Evolutionary conservation across 164 flowering plant genomes (phyloP).

Genomic region (Magnolia officinalis): DNA sequence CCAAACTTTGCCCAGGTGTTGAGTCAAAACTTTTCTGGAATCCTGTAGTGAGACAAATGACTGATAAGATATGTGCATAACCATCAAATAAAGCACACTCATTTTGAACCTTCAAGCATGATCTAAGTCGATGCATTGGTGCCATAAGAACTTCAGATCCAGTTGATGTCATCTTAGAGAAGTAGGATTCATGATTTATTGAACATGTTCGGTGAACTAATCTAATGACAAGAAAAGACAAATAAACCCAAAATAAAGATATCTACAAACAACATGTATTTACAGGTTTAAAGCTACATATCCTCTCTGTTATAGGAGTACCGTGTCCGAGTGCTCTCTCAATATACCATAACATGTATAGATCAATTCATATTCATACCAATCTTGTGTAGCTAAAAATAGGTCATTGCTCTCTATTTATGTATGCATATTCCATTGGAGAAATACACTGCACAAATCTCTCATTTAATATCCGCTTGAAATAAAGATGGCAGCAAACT

Average conservation of each 20-base stretch:
- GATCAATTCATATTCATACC: no score
- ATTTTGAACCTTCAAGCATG: background rate
- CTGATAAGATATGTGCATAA: background rate
- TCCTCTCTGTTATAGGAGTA: no score
- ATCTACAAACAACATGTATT: background rate
- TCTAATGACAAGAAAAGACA: background rate
- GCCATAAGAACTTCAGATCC: background rate
- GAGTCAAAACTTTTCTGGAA: constrained; percentile 38
- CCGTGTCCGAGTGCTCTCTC: no score
- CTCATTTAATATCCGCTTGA: background rate
- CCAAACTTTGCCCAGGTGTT: constrained; percentile 44
- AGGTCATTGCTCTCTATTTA: no score
- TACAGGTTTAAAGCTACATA: no score
- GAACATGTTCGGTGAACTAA: no score
- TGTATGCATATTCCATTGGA: no score
- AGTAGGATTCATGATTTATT: no score
- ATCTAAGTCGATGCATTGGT: background rate
- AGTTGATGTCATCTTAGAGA: background rate
- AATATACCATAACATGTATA: no score
- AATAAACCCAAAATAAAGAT: background rate
- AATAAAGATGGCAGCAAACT: background rate
- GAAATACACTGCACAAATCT: background rate
- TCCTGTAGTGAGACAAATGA: constrained; percentile 40
- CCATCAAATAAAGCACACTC: background rate
- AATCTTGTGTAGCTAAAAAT: no score